Conservation (phyloP, 352 stramenopile species). For the Pythium oligandrum region DNA sequence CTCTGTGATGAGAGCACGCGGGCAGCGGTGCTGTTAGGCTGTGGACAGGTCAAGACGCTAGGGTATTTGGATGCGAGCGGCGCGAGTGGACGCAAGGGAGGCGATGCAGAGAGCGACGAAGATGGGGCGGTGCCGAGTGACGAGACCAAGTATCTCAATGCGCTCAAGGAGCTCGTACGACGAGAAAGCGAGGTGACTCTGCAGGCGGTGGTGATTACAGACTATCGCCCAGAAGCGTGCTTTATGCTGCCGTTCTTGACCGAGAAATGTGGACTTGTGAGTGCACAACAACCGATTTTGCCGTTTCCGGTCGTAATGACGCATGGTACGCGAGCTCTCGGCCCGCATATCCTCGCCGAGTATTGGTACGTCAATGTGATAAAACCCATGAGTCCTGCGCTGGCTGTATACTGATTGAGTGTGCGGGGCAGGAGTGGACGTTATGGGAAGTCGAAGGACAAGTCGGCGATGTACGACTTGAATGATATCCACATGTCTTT, state of each 20-base stretch:
- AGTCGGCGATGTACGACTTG: conserved; percentile 37
- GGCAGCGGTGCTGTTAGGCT: conserved; percentile 53
- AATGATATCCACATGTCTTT: conserved; percentile 60
- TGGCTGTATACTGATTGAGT: conserved; percentile 1
- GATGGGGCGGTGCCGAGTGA: conserved; percentile 27
- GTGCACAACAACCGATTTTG: conserved; percentile 19
- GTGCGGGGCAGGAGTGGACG: neutral
- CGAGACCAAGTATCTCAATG: conserved; percentile 48
- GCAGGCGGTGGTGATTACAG: conserved; percentile 52
- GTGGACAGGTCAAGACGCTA: conserved; percentile 33
- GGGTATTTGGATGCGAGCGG: conserved; percentile 12
- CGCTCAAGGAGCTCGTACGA: conserved; percentile 48
- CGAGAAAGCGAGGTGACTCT: conserved; percentile 34
- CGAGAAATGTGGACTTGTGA: conserved; percentile 41
- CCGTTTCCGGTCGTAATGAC: conserved; percentile 60
- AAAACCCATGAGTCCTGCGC: neutral
- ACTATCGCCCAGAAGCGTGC: conserved; percentile 63
- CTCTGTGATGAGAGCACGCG: conserved; percentile 52
- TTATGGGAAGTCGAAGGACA: conserved; percentile 43
- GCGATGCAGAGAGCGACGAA: conserved; percentile 34
- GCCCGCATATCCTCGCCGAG: conserved; percentile 60
- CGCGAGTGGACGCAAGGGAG: neutral
- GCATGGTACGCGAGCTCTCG: conserved; percentile 72
- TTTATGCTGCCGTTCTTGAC: conserved; percentile 73
- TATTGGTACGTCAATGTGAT: conserved; percentile 45